Evolutionary conservation across 139 green algal species (phyloP), one percentile per base, ranked within the genome.

Genomic region (Picochlorum sp.): DNA sequence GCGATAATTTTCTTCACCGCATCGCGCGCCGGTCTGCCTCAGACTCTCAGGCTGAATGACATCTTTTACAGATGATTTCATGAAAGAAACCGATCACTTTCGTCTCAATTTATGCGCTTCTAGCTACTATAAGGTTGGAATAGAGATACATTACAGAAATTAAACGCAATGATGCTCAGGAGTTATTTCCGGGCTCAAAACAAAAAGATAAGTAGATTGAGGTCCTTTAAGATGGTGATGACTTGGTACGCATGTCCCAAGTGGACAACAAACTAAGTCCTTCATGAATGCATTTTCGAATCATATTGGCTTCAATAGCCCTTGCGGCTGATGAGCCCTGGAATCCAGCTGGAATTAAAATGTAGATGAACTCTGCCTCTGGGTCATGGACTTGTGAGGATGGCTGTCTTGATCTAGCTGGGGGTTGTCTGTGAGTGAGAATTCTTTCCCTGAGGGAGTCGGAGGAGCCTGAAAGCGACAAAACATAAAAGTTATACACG

Each of bases 391-490:
- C 39, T 47, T 47, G 39, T 16, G 39, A 47, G 0, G 18, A 26
- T 47, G 22, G 18, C 22, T 16, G 18, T 26, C 39, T n/a, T 5
- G 39, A 47, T 16, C 14, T 47, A 13, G 14, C 20, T 47, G 39
- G 24, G 18, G 31, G 26, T 44, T 53, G 32, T 1, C 65, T 30
- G 33, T 75, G 69, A 3, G 60, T 29, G 0, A 25, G 18, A 10
- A 81, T 33, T 22, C 72, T 66, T 39, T 67, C 49, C 6, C 28
- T n/a, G 5, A 86, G 25, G 39, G 61, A n/a, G 40, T 86, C 76
- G 4, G 68, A 76, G 2, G 53, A 64, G 2, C 79, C 79, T 47
- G 39, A 16, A 47, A n/a, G n/a, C n/a, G n/a, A n/a, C n/a, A n/a
- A n/a, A n/a, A n/a, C n/a, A n/a, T 47, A 47, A 26, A 5, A 47